phyloP scores from a whole-genome alignment of 805 yeast species.

The Pichia californica region DNA sequence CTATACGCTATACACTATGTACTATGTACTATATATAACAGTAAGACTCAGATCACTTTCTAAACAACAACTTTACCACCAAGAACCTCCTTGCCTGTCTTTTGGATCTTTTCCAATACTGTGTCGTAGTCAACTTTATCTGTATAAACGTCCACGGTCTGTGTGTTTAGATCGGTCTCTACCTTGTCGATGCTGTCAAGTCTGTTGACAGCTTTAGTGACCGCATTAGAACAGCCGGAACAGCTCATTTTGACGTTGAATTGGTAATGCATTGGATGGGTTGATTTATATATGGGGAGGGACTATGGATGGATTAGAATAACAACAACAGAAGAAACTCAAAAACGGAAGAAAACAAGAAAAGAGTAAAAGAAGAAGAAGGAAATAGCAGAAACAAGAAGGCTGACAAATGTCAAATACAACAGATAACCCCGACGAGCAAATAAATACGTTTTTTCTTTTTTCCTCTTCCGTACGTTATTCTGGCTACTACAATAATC shows the following conservation, averaged over 20 bases:
- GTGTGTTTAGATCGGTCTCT: conserved; percentile 72
- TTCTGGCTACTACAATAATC: no score
- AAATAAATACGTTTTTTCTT: neutral
- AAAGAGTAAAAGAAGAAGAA: no score
- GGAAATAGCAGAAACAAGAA: no score
- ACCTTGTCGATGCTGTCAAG: conserved; percentile 69
- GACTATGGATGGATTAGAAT: no score
- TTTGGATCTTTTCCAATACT: conserved; percentile 72
- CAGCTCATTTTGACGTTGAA: conserved; percentile 84
- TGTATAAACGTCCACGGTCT: conserved; percentile 66
- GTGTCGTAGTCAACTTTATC: conserved; percentile 59
- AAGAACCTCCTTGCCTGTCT: conserved; percentile 83
- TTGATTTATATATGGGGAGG: no score
- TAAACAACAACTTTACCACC: conserved; percentile 51
- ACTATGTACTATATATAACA: neutral
- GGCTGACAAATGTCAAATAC: no score
- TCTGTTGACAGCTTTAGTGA: conserved; percentile 64
- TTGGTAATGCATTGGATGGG: conserved; percentile 50
- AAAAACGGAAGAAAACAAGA: no score
- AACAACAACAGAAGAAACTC: no score
- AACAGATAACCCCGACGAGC: neutral
- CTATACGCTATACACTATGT: no score
- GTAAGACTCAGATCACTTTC: neutral
- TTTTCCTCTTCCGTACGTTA: no score
- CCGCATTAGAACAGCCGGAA: conserved; percentile 83